phyloP scores from a whole-genome alignment of 2,329 filamentous ascomycete species.

The Boeremia lycopersici region DNA sequence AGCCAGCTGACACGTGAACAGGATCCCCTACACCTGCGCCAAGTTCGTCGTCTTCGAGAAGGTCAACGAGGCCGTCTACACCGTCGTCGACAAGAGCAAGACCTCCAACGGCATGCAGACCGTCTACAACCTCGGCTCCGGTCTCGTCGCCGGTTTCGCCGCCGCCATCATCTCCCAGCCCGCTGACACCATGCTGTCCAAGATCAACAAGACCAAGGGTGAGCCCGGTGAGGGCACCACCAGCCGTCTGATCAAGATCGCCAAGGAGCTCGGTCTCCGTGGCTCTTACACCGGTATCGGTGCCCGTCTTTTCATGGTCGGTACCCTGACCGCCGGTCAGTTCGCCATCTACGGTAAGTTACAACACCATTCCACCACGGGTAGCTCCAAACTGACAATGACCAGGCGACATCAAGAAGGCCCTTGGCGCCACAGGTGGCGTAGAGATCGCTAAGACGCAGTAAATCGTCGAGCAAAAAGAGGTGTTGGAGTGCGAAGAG shows the following conservation, averaged over 20 bases:
- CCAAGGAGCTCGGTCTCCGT: slow-evolving; percentile 78
- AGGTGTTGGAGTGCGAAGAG: background rate
- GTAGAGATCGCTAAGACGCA: slow-evolving; percentile 42
- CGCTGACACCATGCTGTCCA: slow-evolving; percentile 90
- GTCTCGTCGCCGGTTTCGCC: slow-evolving; percentile 85
- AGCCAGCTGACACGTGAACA: slow-evolving; percentile 45
- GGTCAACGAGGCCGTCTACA: slow-evolving; percentile 76
- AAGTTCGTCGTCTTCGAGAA: slow-evolving; percentile 96
- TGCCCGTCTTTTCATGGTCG: slow-evolving; percentile 73
- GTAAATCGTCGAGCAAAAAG: slow-evolving; percentile 14
- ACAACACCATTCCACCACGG: background rate
- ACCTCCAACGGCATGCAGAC: slow-evolving; percentile 75
- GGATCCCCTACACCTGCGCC: slow-evolving; percentile 91
- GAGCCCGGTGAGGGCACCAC: slow-evolving; percentile 83
- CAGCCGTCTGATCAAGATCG: slow-evolving; percentile 84
- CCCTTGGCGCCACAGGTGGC: slow-evolving; percentile 73
- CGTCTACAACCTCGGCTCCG: slow-evolving; percentile 80
- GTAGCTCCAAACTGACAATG: background rate
- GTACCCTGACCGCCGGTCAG: slow-evolving; percentile 67
- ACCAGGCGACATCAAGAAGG: slow-evolving; percentile 66
- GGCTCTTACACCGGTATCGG: slow-evolving; percentile 83
- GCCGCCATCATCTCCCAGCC: slow-evolving; percentile 87
- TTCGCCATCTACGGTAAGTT: slow-evolving; percentile 80
- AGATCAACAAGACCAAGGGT: slow-evolving; percentile 96
- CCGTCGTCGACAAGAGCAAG: slow-evolving; percentile 70